Evolutionary conservation across 2,329 filamentous ascomycete genomes (phyloP).

Genomic region (Fusarium tjaetaba): DNA sequence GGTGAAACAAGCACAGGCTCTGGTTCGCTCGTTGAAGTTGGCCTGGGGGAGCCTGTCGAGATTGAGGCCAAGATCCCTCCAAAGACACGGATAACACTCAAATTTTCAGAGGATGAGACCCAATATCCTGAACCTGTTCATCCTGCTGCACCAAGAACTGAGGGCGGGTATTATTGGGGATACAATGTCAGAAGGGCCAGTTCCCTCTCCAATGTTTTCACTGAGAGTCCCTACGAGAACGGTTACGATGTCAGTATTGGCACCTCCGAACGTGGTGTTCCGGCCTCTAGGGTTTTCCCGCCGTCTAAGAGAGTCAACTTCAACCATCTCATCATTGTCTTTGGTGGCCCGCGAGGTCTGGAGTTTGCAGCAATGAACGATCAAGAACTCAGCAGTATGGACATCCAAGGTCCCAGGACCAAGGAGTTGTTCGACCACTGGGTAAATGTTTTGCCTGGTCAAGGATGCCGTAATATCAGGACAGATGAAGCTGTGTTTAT

Average conservation of each 20-base stretch:
- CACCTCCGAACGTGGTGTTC: conserved; percentile 79
- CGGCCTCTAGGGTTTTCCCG: conserved; percentile 59
- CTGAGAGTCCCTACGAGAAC: conserved; percentile 76
- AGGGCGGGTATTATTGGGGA: conserved; percentile 88
- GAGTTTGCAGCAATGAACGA: conserved; percentile 77
- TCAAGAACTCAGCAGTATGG: conserved; percentile 64
- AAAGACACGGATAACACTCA: conserved; percentile 78
- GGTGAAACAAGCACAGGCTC: conserved; percentile 53
- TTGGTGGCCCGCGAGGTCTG: conserved; percentile 82
- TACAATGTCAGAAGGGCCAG: conserved; percentile 74
- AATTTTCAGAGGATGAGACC: conserved; percentile 63
- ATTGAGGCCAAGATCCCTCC: conserved; percentile 71
- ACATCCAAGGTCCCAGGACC: conserved; percentile 70
- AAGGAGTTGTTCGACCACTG: conserved; percentile 83
- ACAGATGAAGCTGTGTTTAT: conserved; percentile 88
- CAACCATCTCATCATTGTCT: conserved; percentile 79
- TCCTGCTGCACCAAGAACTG: conserved; percentile 74
- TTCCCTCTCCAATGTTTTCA: conserved; percentile 78
- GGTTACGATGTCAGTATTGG: conserved; percentile 87
- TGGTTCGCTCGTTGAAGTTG: conserved; percentile 68
- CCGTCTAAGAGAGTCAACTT: conserved; percentile 59
- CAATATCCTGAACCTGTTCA: conserved; percentile 68
- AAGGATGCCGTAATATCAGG: conserved; percentile 83
- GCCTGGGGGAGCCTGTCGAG: conserved; percentile 63
- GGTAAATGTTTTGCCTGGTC: conserved; percentile 82